phyloP scores from a whole-genome alignment of 139 green algal genomes.

The Chloropicon primus region DNA sequence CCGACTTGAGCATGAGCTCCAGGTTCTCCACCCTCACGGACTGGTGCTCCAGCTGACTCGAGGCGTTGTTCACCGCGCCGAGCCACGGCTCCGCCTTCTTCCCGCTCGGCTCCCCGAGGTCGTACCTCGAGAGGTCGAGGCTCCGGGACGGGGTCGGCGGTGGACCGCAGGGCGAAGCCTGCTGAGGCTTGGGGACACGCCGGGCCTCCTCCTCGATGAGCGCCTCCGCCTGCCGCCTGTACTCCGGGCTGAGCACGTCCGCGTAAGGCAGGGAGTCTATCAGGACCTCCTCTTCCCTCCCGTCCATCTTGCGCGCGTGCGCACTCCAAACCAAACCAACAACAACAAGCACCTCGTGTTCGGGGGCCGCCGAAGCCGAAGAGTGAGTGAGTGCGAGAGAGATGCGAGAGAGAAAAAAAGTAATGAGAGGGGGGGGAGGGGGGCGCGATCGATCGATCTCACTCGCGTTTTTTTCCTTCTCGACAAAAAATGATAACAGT shows the following conservation, averaged over 20 bases:
- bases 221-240: neutral
- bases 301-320: too few species aligned
- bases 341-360: too few species aligned
- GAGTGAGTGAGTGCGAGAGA: too few species aligned
- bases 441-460: too few species aligned
- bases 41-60: neutral
- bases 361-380: too few species aligned
- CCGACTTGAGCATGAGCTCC: neutral
- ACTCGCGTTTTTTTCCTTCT: too few species aligned
- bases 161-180: neutral
- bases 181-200: neutral
- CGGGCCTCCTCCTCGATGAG: neutral
- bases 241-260: neutral
- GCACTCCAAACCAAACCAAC: too few species aligned
- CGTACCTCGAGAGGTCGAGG: neutral
- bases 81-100: neutral
- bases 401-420: too few species aligned
- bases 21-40: neutral
- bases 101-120: neutral
- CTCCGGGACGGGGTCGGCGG: too few species aligned
- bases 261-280: neutral
- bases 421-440: too few species aligned
- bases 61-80: neutral
- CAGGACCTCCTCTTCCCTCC: too few species aligned
- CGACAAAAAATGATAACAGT: too few species aligned